Base-by-base conservation (phyloP, 192 early-diverging fungal species). In the Paraglomus brasilianum region DNA sequence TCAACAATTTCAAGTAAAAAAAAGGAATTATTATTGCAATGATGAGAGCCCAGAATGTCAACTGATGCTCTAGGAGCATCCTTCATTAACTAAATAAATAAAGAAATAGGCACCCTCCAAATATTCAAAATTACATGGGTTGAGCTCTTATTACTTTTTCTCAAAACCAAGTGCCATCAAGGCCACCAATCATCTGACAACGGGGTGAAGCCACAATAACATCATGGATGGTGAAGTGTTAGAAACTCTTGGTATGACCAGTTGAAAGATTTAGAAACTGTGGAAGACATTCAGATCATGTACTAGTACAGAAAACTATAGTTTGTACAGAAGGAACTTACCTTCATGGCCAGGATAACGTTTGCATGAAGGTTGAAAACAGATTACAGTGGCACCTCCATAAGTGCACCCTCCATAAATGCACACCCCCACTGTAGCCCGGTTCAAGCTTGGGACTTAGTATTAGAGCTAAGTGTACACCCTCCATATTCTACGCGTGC, bases 21-120 rank as follows among this genome's bases (percentile, higher is more conserved):
- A n/a, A n/a, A n/a, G n/a, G n/a, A n/a, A n/a, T n/a, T n/a, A n/a
- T n/a, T n/a, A n/a, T 64, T 30, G 62, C 62, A 64, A 64, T 64
- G 22, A 15, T 64, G 38, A 49, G 22, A n/a, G 22, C 46, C 17
- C 30, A 65, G 46, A 36, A 47, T 15, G 46, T 47, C 8, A 15
- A 47, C 46, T 47, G 15, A 47, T 47, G 15, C 46, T 47, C 46
- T 47, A 48, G 24, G 47, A 65, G 62, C 46, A n/a, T 47, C 62
- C 62, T 65, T 50, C 13, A 30, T 49, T 65, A 65, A 65, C 46
- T 50, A 65, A n/a, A n/a, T n/a, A n/a, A n/a, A n/a, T n/a, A 65
- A 4, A 59, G 8, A 59, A 59, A 59, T 39, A 15, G 30, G 30
- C 14, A 59, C 57, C 24, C 38, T 59, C 40, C 50, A 65, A 65